These are phyloP conservation scores for Eremothecium sinecaudum DNA, from an alignment of 1,139 yeast genomes.

Conservation along the genomic window DNA sequence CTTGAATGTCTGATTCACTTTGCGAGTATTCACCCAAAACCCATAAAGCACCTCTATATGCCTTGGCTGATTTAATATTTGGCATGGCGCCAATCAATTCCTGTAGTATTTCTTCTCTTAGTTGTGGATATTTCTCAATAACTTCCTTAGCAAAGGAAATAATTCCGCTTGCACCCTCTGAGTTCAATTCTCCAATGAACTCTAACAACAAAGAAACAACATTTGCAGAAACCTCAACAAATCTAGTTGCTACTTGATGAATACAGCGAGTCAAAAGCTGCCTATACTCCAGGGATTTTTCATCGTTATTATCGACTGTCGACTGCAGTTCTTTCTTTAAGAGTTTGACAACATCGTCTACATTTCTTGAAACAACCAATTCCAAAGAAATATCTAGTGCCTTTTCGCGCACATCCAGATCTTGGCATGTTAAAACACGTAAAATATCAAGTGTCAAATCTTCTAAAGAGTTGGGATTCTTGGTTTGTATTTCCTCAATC, in stretches of 20 bases:
- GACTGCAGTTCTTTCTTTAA: slow-evolving; percentile 84
- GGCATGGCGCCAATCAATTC: slow-evolving; percentile 59
- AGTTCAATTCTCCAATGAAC: slow-evolving; percentile 73
- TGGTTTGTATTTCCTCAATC: slow-evolving; percentile 63
- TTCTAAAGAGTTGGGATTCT: slow-evolving; percentile 76
- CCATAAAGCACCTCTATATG: slow-evolving; percentile 92
- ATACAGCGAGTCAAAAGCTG: slow-evolving; percentile 82
- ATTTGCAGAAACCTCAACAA: slow-evolving; percentile 83
- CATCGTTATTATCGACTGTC: slow-evolving; percentile 54
- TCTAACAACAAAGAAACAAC: slow-evolving; percentile 86
- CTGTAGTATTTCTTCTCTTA: slow-evolving; percentile 56
- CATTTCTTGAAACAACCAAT: slow-evolving; percentile 78
- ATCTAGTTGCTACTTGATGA: slow-evolving; percentile 79
- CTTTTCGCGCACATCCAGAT: slow-evolving; percentile 80
- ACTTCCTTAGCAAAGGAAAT: slow-evolving; percentile 86
- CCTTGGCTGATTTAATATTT: slow-evolving; percentile 74
- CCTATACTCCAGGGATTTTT: slow-evolving; percentile 76
- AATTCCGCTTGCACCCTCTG: slow-evolving; percentile 83
- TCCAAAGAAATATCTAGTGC: slow-evolving; percentile 76
- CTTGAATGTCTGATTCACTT: slow-evolving; percentile 65
- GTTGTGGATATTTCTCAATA: slow-evolving; percentile 80
- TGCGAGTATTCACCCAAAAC: slow-evolving; percentile 84
- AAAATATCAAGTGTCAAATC: slow-evolving; percentile 80
- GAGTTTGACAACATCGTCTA: slow-evolving; percentile 85
- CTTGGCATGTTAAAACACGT: slow-evolving; percentile 78